A percentile compares a stretch with the other conserved stretches of the same genome.
Conservation (phyloP, 208 protist species). For the Vickermania spadyakhi region DNA sequence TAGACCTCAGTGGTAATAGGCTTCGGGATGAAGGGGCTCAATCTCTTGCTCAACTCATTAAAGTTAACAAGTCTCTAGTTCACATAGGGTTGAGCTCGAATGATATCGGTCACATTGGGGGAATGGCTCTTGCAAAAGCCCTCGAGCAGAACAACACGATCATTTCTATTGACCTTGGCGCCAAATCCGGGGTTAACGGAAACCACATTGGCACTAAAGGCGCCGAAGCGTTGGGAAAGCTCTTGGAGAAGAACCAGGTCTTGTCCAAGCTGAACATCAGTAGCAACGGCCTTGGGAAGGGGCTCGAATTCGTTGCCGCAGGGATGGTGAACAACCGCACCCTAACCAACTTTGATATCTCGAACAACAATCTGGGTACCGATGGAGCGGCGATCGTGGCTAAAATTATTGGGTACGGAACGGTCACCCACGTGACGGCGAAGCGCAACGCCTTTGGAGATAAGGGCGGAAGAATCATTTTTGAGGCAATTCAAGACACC, state of each 20-base stretch:
- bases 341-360: conserved; percentile 79
- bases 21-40: conserved; percentile 80
- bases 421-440: conserved; percentile 44
- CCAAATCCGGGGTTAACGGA: conserved; percentile 75
- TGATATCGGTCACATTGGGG: conserved; percentile 82
- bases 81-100: conserved; percentile 87
- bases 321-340: conserved; percentile 60
- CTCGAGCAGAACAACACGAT: conserved; percentile 85
- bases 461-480: conserved; percentile 47
- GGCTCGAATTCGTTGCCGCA: conserved; percentile 45
- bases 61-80: conserved; percentile 61
- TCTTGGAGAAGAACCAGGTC: conserved; percentile 72
- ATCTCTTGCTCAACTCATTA: conserved; percentile 71
- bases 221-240: conserved; percentile 58
- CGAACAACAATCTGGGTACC: conserved; percentile 77
- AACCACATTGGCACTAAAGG: conserved; percentile 87
- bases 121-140: conserved; percentile 54
- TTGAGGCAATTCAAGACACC: conserved; percentile 39
- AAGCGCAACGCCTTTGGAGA: conserved; percentile 73
- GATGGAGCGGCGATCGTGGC: conserved; percentile 57
- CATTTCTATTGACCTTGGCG: conserved; percentile 86
- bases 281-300: conserved; percentile 84
- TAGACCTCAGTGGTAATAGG: conserved; percentile 87
- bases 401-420: conserved; percentile 36
- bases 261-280: conserved; percentile 81